Base-by-base conservation (phyloP, 345 rosid genomes). In the Citrus unshiu region DNA sequence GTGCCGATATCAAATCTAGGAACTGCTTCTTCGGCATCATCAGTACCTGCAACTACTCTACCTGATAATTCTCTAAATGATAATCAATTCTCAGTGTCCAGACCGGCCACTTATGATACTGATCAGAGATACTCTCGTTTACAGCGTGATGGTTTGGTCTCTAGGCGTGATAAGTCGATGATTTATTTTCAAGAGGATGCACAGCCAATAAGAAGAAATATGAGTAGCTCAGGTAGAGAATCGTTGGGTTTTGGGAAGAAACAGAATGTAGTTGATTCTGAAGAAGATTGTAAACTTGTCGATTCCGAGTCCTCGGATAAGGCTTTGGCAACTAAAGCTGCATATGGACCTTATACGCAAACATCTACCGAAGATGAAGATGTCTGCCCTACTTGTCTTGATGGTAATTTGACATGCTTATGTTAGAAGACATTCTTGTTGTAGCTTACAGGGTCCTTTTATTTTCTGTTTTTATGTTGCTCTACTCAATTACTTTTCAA, bases 311-410 rank as follows among this genome's bases (percentile, higher is more conserved):
- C 87, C 71, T 82, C 87, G n/a, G 87, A 84, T 63, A 85, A 81
- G 78, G 73, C 64, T 61, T 76, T 78, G 77, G 78, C 77, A n/a
- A 62, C 86, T 68, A 85, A 87, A 81, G 60, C 62, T 78, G 51
- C 77, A 13, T 56, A 71, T 75, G 89, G 88, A 56, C 64, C 58
- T 83, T 77, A 78, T 59, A 39, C 64, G 63, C 87, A 85, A 54
- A 66, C 86, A 12, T 82, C 90, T 72, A 67, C 80, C 9, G 92
- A 89, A 75, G 91, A 91, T 71, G 94, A 91, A 81, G 92, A 89
- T 82, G 86, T 88, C 63, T 91, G 92, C 76, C 94, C 94, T 16
- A 91, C 92, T 25, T 91, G 94, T 83, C 92, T 91, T 74, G 94
- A 91, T 68, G 92, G 94, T 91, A 86, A 74, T 56, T 32, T 58